Evolutionary conservation across 2,329 filamentous ascomycete genomes (phyloP), one percentile per base, ranked within the genome.

Genomic region (Pseudogymnoascus sp.): DNA sequence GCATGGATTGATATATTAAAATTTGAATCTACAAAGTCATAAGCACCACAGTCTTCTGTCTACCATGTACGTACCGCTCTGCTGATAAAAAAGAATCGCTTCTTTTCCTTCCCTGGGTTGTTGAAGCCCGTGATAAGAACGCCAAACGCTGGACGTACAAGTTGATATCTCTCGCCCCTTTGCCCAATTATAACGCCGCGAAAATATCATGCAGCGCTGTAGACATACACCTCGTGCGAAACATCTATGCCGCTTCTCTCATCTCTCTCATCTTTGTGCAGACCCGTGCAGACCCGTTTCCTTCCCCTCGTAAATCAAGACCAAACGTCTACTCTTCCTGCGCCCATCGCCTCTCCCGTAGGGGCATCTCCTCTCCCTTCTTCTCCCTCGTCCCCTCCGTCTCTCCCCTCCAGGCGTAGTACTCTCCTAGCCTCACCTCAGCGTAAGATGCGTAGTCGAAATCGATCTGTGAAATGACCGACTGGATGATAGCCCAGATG

Each of bases 371-470:
- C 68, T 82, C 80, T 1, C 80, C 80, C 37, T 78, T 73, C 54
- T 74, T 70, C 60, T 75, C 74, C 57, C 90, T 82, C 66, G 80
- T 84, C 6, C 88, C 89, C 64, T 88, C 83, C 21, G 79, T 76
- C 74, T 93, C 90, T 54, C 82, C 86, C 73, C 93, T 90, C 91
- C 91, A 97, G 3, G 88, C 91, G 83, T 88, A 96, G 77, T 97
- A 97, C 78, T 97, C 95, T 61, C 89, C 87, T 5, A 99, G 79
- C 63, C 95, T 83, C 14, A 88, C 77, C 75, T 97, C 91, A 10
- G 95, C 93, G 74, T 97, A 99, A 7, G 83, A 85, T 47, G 91
- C 90, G 74, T 99, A 99, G 77, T 99, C 93, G 73, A 99, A 99
- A 73, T 97, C 90, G 71, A 99, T 99, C 68, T 93, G 85, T 10